phyloP scores from a whole-genome alignment of 257 asterid genomes.

The Fraxinus anomala region DNA sequence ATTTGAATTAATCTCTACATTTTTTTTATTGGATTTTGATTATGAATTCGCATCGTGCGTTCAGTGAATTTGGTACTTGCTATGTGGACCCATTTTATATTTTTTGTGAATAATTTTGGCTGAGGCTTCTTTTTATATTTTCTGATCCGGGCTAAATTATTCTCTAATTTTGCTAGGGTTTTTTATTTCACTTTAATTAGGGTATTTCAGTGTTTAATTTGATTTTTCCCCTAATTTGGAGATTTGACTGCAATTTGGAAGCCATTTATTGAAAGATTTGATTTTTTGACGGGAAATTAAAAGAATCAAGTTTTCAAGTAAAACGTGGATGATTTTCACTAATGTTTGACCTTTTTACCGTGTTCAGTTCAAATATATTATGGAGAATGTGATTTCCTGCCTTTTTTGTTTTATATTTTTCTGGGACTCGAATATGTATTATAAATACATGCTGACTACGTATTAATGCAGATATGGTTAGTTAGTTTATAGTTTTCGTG shows the following conservation, averaged over 20 bases:
- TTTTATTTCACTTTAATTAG: conserved; percentile 12
- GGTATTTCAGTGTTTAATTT: conserved; percentile 38
- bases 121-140: conserved; percentile 17
- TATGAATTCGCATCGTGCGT: conserved; percentile 26
- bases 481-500: conserved; percentile 3
- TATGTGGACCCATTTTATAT: conserved; percentile 40
- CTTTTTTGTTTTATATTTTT: background rate
- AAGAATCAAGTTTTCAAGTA: conserved; percentile 8
- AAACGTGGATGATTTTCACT: conserved; percentile 10
- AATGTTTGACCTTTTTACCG: conserved; percentile 17
- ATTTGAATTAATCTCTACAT: conserved; percentile 13
- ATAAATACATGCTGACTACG: background rate
- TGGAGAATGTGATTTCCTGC: conserved; percentile 16
- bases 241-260: conserved; percentile 21
- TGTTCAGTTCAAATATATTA: background rate
- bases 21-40: conserved; percentile 20
- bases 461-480: background rate
- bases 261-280: conserved; percentile 24
- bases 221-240: conserved; percentile 31
- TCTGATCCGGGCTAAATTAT: conserved; percentile 14
- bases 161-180: conserved; percentile 26
- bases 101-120: conserved; percentile 21
- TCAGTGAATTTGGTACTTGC: background rate
- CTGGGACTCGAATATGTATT: too few species aligned
- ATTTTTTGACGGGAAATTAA: conserved; percentile 1